A percentile compares a stretch with the other conserved stretches of the same genome.
Conservation (phyloP, 2,329 filamentous ascomycete genomes). For the Oidium heveae region DNA sequence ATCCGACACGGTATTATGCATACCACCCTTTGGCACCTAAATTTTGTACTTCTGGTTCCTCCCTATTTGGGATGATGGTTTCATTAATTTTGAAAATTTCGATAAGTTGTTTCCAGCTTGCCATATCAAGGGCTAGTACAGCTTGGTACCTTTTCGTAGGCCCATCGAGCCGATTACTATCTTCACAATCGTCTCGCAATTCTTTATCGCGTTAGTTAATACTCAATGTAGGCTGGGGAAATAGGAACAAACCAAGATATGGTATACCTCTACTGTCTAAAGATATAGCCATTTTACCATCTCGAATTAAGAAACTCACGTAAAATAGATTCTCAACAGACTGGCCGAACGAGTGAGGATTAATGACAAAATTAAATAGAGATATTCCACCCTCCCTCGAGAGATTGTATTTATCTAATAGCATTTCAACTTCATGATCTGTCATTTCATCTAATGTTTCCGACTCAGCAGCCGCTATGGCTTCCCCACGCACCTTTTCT, state of each 20-base stretch:
- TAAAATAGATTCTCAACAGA: constrained; percentile 96
- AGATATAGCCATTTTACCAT: constrained; percentile 52
- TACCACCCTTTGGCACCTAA: constrained; percentile 12
- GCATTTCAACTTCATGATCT: constrained; percentile 19
- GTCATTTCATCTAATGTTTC: constrained; percentile 21
- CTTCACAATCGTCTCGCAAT: constrained; percentile 2
- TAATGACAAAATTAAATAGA: constrained; percentile 69
- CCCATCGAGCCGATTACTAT: constrained; percentile 18
- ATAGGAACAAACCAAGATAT: constrained; percentile 41
- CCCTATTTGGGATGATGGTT: constrained; percentile 63
- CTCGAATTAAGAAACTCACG: constrained; percentile 75
- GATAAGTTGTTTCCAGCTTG: constrained; percentile 57
- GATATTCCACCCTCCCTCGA: constrained; percentile 45
- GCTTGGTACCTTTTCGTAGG: constrained; percentile 52
- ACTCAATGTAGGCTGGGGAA: not conserved
- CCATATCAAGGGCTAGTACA: constrained; percentile 68
- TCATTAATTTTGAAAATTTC: constrained; percentile 50
- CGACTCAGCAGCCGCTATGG: constrained; percentile 21
- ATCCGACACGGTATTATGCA: constrained; percentile 1
- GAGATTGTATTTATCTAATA: constrained; percentile 42
- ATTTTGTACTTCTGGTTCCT: constrained; percentile 19
- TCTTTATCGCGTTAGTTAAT: constrained; percentile 5
- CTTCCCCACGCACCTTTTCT: constrained; percentile 20
- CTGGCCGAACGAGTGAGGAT: constrained; percentile 75
- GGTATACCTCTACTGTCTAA: constrained; percentile 51